These are phyloP conservation scores for Dillenia turbinata DNA, from an alignment of 164 flowering plant genomes.

Conservation along the genomic window DNA sequence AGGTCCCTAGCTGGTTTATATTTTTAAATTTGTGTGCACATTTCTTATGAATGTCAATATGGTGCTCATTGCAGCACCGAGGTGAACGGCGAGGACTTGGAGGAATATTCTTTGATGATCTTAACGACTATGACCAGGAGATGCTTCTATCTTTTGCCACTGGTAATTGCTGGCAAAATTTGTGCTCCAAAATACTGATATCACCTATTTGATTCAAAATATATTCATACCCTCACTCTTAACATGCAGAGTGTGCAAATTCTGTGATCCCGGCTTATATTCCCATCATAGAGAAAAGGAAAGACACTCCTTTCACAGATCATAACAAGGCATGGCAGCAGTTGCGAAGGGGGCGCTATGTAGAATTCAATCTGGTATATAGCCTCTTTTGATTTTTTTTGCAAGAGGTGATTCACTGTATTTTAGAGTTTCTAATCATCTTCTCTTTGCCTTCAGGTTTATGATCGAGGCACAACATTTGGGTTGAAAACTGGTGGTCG, in stretches of 20 bases:
- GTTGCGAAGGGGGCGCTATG: constrained; percentile 89
- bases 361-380: constrained; percentile 93
- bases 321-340: constrained; percentile 92
- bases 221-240: not conserved
- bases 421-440: not conserved
- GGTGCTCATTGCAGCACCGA: constrained; percentile 65
- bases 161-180: constrained; percentile 37
- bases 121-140: constrained; percentile 91
- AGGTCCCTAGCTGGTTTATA: too few relatives aligned
- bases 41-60: not conserved
- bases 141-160: constrained; percentile 95
- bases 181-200: too few relatives aligned
- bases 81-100: constrained; percentile 94
- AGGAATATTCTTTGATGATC: constrained; percentile 97
- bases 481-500: constrained; percentile 97
- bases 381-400: not conserved
- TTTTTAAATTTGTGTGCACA: not conserved
- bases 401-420: not conserved
- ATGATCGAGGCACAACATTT: constrained; percentile 96
- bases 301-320: constrained; percentile 53
- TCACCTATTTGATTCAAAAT: not conserved
- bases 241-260: constrained; percentile 79
- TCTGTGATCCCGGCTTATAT: constrained; percentile 91
- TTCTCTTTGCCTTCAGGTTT: constrained; percentile 46
- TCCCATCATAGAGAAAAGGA: constrained; percentile 54